A percentile compares a stretch with the other conserved stretches of the same genome.
These are phyloP conservation scores for Tripterygium wilfordii DNA, from an alignment of 177 flowering plant species.

Conservation along the genomic window DNA sequence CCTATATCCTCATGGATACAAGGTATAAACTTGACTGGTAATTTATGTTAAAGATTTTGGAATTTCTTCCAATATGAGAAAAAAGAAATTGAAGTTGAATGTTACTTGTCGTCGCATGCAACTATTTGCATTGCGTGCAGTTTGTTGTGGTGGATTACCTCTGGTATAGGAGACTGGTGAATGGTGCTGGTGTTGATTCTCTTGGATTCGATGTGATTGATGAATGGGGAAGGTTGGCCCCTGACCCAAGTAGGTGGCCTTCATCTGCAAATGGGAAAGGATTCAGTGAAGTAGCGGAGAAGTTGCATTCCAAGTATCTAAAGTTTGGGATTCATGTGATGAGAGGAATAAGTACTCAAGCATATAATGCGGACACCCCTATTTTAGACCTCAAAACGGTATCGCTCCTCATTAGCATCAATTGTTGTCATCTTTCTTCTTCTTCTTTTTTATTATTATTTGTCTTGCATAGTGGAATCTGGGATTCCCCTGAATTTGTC, in stretches of 20 bases:
- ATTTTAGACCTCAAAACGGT: slow-evolving; percentile 69
- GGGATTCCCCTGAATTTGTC: no score
- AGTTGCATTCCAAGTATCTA: slow-evolving; percentile 80
- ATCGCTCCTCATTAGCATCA: slow-evolving; percentile 1
- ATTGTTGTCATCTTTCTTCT: neutral
- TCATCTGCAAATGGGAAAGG: slow-evolving; percentile 78
- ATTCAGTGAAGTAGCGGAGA: slow-evolving; percentile 69
- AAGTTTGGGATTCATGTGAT: slow-evolving; percentile 97
- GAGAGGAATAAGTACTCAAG: slow-evolving; percentile 94
- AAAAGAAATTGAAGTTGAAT: no score
- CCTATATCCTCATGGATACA: slow-evolving; percentile 58
- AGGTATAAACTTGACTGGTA: slow-evolving; percentile 32
- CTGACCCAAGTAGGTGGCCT: slow-evolving; percentile 89
- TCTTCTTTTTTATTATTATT: no score
- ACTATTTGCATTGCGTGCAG: slow-evolving; percentile 46
- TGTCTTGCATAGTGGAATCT: no score
- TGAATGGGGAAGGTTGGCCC: slow-evolving; percentile 88
- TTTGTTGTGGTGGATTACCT: slow-evolving; percentile 94
- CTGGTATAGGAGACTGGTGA: slow-evolving; percentile 81
- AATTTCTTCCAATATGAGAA: neutral
- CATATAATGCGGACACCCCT: slow-evolving; percentile 77
- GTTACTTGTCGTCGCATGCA: no score
- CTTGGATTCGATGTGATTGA: slow-evolving; percentile 87
- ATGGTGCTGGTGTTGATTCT: slow-evolving; percentile 61
- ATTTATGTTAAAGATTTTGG: neutral